phyloP scores from a whole-genome alignment of 805 yeast genomes.

The Candida railenensis region DNA sequence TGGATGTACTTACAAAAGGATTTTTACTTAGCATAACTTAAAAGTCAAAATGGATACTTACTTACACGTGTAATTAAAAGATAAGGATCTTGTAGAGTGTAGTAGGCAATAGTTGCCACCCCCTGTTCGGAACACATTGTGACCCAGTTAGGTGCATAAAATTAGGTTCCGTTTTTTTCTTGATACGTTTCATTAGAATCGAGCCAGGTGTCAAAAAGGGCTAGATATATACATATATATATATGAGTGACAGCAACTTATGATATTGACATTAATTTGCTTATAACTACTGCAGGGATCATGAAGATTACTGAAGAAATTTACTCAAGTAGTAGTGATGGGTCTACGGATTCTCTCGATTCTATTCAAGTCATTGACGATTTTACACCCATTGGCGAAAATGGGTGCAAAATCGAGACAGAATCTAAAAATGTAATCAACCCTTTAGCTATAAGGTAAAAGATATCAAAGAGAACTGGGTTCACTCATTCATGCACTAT shows the following conservation, averaged over 20 bases:
- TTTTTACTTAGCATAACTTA: slow-evolving; percentile 42
- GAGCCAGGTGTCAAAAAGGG: neutral
- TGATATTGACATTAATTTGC: too few relatives aligned
- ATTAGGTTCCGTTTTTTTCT: neutral
- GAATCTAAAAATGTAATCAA: too few relatives aligned
- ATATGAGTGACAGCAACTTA: too few relatives aligned
- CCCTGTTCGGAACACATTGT: neutral
- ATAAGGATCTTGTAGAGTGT: neutral
- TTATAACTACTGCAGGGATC: neutral
- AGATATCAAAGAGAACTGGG: neutral
- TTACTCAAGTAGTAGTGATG: neutral
- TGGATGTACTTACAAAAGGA: slow-evolving; percentile 82
- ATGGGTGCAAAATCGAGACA: too few relatives aligned
- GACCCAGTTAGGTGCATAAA: neutral
- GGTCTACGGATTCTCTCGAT: neutral
- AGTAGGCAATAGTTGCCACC: neutral
- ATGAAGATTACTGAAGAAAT: neutral
- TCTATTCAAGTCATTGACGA: neutral
- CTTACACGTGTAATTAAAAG: neutral
- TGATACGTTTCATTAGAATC: neutral
- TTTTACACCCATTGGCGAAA: too few relatives aligned
- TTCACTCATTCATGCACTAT: neutral
- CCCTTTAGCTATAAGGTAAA: neutral
- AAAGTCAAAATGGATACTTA: neutral
- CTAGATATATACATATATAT: neutral